phyloP scores from a whole-genome alignment of 2,329 filamentous ascomycete genomes.

The Aspergillus luchuensis region DNA sequence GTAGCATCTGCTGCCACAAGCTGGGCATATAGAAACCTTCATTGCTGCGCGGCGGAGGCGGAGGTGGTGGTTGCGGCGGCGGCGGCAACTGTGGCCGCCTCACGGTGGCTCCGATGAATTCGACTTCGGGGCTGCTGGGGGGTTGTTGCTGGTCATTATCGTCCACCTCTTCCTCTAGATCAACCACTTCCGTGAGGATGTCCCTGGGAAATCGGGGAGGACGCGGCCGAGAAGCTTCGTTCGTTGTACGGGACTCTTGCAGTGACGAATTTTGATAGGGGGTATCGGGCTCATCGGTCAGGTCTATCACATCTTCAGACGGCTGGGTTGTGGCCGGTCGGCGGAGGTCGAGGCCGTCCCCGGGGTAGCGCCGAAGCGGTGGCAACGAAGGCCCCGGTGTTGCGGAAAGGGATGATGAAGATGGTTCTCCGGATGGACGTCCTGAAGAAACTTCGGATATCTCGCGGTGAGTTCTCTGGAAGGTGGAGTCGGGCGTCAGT shows the following conservation, averaged over 20 bases:
- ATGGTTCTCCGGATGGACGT: constrained; percentile 31
- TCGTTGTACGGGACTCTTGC: no score
- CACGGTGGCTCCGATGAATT: constrained; percentile 47
- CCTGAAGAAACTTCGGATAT: constrained; percentile 37
- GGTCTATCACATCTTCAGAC: constrained; percentile 46
- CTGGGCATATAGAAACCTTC: not conserved
- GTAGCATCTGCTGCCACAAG: constrained; percentile 18
- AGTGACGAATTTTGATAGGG: constrained; percentile 15
- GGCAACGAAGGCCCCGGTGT: constrained; percentile 33
- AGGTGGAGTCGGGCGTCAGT: constrained; percentile 23
- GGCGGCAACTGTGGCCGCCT: constrained; percentile 21
- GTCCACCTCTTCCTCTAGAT: constrained; percentile 42
- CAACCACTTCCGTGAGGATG: constrained; percentile 42
- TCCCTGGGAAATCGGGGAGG: constrained; percentile 41
- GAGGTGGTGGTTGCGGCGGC: constrained; percentile 13
- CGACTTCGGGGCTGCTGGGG: constrained; percentile 51
- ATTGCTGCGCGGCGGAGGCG: not conserved
- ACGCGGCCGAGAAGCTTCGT: constrained; percentile 14
- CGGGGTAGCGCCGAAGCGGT: constrained; percentile 42
- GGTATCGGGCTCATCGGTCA: constrained; percentile 50
- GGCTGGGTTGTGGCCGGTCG: constrained; percentile 50
- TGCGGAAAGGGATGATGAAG: constrained; percentile 22
- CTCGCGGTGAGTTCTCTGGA: constrained; percentile 38
- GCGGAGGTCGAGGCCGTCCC: constrained; percentile 59
- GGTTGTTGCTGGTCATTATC: constrained; percentile 20